Percentiles rank a stretch among this genome's conserved stretches.
Evolutionary conservation across 2,329 filamentous ascomycete species (phyloP).

Genomic region (Venturia pyrina): DNA sequence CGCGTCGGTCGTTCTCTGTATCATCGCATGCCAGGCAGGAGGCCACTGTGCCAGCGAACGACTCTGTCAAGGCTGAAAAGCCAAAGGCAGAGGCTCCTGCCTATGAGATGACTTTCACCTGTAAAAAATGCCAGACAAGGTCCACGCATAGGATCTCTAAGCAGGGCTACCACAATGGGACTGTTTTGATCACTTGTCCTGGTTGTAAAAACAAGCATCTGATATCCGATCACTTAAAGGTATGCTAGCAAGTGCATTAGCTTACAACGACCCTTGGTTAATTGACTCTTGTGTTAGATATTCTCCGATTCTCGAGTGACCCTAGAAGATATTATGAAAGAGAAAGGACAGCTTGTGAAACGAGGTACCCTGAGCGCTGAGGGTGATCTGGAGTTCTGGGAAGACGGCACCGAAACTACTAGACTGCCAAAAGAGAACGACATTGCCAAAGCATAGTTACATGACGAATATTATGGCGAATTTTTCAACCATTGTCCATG

Average conservation of each 20-base stretch:
- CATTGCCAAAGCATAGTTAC: not conserved
- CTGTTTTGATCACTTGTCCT: constrained; percentile 81
- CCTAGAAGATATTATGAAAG: constrained; percentile 65
- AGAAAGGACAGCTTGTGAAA: constrained; percentile 66
- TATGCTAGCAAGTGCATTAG: constrained; percentile 20
- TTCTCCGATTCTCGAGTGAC: constrained; percentile 63
- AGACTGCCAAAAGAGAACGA: not conserved
- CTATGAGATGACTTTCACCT: constrained; percentile 88
- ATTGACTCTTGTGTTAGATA: constrained; percentile 33
- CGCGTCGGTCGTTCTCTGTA: constrained; percentile 19
- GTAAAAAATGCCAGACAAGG: constrained; percentile 69
- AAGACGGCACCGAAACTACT: constrained; percentile 22
- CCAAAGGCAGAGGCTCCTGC: constrained; percentile 41
- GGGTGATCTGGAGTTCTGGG: constrained; percentile 90
- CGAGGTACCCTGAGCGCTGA: constrained; percentile 61
- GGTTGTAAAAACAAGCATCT: constrained; percentile 78
- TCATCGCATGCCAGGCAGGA: constrained; percentile 20
- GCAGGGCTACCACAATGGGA: constrained; percentile 88
- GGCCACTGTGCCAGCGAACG: constrained; percentile 31
- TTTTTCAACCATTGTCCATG: not conserved
- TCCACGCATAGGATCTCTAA: constrained; percentile 84
- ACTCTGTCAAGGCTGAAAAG: constrained; percentile 9
- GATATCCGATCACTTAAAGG: constrained; percentile 78
- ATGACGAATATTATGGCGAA: not conserved
- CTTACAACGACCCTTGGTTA: not conserved